These are phyloP conservation scores for Dissoconium aciculare DNA, from an alignment of 2,329 filamentous ascomycete genomes.

Conservation along the genomic window DNA sequence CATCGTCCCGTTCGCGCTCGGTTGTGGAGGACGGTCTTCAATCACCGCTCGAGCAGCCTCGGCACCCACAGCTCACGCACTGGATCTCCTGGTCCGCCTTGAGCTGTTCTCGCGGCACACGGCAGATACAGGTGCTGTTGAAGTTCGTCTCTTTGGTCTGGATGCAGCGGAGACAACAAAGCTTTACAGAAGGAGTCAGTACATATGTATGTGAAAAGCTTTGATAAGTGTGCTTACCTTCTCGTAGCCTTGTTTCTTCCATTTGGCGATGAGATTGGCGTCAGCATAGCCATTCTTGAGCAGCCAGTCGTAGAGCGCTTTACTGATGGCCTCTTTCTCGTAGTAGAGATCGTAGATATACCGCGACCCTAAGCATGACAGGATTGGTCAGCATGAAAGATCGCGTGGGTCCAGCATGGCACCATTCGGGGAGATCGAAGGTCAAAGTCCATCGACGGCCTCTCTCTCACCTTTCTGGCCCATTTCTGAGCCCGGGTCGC, in stretches of 20 bases:
- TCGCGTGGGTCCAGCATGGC: too few species aligned
- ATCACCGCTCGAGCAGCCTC: conserved; percentile 77
- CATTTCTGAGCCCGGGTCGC: too few species aligned
- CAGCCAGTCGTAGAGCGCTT: conserved; percentile 84
- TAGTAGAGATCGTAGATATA: conserved; percentile 99
- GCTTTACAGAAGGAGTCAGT: conserved; percentile 31
- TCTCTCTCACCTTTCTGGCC: too few species aligned
- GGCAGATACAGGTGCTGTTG: conserved; percentile 91
- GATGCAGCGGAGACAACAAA: conserved; percentile 90
- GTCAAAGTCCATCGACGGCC: too few species aligned
- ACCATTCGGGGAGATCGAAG: too few species aligned
- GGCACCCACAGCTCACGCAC: conserved; percentile 88
- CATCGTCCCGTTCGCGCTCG: too few species aligned
- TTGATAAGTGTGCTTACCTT: conserved; percentile 50
- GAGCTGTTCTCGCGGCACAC: conserved; percentile 75
- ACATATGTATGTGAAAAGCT: not conserved
- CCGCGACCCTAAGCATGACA: conserved; percentile 41
- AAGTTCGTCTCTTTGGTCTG: conserved; percentile 99
- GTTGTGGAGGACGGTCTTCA: too few species aligned
- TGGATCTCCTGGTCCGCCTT: conserved; percentile 84
- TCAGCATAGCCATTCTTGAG: conserved; percentile 96
- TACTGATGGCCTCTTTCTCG: conserved; percentile 89
- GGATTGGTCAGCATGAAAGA: conserved; percentile 13
- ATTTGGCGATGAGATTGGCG: conserved; percentile 90
- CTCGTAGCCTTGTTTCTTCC: conserved; percentile 99